Conservation (phyloP, 1,284 basidiomycete species). For the Sporisorium graminicola region DNA sequence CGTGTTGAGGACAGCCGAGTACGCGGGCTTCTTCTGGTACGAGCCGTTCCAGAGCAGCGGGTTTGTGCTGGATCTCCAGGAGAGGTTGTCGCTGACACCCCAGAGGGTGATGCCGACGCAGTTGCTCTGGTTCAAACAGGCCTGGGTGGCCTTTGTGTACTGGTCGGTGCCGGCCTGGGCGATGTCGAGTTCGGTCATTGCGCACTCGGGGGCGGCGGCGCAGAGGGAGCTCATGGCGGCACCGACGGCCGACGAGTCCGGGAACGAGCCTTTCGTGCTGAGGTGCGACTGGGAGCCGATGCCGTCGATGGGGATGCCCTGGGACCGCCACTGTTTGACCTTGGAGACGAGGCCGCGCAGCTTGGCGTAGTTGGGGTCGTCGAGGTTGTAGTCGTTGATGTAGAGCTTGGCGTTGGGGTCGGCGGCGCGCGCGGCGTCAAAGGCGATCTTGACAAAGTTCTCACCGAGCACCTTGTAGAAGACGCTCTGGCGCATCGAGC, state of each 20-base stretch:
- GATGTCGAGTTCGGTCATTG: conserved; percentile 35
- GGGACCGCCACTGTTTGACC: conserved; percentile 28
- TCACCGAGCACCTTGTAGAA: conserved; percentile 37
- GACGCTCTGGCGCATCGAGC: conserved; percentile 14
- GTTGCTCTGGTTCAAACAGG: conserved; percentile 18
- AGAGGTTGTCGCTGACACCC: conserved; percentile 21
- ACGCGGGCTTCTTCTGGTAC: conserved; percentile 31
- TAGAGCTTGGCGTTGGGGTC: conserved; percentile 29
- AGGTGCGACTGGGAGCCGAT: conserved; percentile 35
- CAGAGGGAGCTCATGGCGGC: conserved; percentile 19
- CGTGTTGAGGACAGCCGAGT: conserved; percentile 26
- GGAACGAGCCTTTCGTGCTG: too few relatives aligned
- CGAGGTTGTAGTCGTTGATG: conserved; percentile 39
- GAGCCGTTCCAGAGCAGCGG: conserved; percentile 23
- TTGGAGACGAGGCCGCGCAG: conserved; percentile 9
- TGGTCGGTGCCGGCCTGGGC: not conserved
- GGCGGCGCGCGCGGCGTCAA: conserved; percentile 16
- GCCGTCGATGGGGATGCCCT: conserved; percentile 31
- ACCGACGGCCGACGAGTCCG: conserved; percentile 13
- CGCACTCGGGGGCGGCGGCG: conserved; percentile 17
- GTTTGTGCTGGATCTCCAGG: conserved; percentile 10
- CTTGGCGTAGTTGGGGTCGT: conserved; percentile 21
- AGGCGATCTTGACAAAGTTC: conserved; percentile 26
- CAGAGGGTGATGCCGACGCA: conserved; percentile 31
- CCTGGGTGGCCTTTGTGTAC: conserved; percentile 17